Base-by-base conservation (phyloP, 169 alveolate species). In the Plasmodium gallinaceum region DNA sequence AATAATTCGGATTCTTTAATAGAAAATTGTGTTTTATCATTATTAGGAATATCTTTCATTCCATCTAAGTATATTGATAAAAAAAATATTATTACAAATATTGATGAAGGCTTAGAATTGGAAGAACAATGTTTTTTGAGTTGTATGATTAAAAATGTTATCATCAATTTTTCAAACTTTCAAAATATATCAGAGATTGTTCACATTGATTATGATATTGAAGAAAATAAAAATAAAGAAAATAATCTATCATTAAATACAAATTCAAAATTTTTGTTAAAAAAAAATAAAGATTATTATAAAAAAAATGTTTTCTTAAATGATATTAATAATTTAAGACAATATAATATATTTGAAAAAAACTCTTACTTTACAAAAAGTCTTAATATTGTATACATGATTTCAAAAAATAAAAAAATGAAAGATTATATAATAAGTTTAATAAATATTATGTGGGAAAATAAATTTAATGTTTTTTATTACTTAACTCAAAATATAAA, bases 391-490 rank as follows among this genome's bases (percentile, higher is more conserved):
- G 10, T 86, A 9, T 62, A 86, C 43, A 86, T 86, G 92, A 12
- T 86, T 8, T 60, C 75, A n/a, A 86, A 48, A 39, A 86, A 86
- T 52, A 46, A 71, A n/a, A 86, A 86, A 71, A 70, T 60, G 18
- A 86, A 86, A 60, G 76, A 71, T 2, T 86, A 86, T 45, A 58
- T 86, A 22, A 71, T 86, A 2, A 60, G 12, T 20, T 26, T 86
- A 12, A 61, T 86, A 86, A 72, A 48, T 22, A 45, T 9, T 5
- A 86, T 71, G 88, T 86, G 92, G 92, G 32, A 20, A n/a, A 86
- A 86, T 14, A 86, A 86, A 46, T 86, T 70, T 26, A 86, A 61
- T 54, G 92, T 71, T 3, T 86, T 86, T 39, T 86, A 86, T 58
- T 86, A 86, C 32, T 43, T 86, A 9, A 86, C 92, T 8, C 92